Evolutionary conservation across 2,329 filamentous ascomycete genomes (phyloP), one percentile per base, ranked within the genome.

Genomic region (Trichoderma oligosporum): DNA sequence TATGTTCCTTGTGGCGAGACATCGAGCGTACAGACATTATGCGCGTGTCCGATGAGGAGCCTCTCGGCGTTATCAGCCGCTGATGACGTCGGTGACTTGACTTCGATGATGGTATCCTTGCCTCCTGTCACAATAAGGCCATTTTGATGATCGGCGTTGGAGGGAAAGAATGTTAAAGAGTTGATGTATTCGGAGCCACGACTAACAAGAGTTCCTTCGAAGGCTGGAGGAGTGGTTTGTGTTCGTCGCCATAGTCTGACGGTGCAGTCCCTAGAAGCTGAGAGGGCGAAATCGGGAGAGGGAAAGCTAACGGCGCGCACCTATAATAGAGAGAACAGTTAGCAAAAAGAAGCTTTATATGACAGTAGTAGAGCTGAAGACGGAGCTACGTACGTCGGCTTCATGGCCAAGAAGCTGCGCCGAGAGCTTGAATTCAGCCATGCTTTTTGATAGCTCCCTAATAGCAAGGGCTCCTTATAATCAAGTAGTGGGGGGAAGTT

Each of bases 81-180:
- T 24, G 79, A 72, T 51, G 86, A 82, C 9, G 78, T 80, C 4
- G 89, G 87, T 61, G 86, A 83, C 67, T 91, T 86, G 47, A 95
- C 89, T 70, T 97, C 93, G 66, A 99, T 93, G 62, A 97, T 88
- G 29, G 90, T 87, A 68, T 97, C 94, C 68, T 93, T 89, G 58
- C 94, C 94, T 62, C 89, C 91, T 0, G 92, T 94, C 7, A 96
- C 79, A 36, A 97, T 80, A 4, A 97, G 80, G 11, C 94, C 94
- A 53, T 94, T 82, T 0, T 90, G 84, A 63, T 85, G 86, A 7
- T 83, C 77, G 49, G 80, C 68, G 12, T 83, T 87, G 0, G 92
- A 84, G 2, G 85, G 85, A 0, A 91, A 76, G 65, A 88, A 95
- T 58, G 91, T 80, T 44, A 99, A 71, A 3, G 88, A 84, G 74